Percentiles rank a stretch among this genome's conserved stretches.
Conservation (phyloP, 352 stramenopile species). For the Phytophthora crassamura region DNA sequence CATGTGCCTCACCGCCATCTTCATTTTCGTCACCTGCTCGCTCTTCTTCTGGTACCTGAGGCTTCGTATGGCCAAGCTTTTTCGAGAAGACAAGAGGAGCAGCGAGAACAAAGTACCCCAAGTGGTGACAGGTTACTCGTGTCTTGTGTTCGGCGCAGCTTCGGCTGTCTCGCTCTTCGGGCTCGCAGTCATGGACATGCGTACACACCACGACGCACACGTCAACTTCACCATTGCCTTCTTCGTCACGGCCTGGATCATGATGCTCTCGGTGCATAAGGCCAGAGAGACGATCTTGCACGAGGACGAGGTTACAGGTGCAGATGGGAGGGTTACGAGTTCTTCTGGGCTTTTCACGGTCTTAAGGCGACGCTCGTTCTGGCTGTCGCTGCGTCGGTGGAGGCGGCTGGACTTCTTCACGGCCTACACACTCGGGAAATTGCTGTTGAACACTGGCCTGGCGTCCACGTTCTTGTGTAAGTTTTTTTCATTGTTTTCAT, state of each 20-base stretch:
- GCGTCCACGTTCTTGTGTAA: slow-evolving; percentile 72
- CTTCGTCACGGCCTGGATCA: slow-evolving; percentile 76
- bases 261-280: slow-evolving; percentile 65
- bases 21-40: slow-evolving; percentile 61
- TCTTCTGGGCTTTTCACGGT: slow-evolving; percentile 13
- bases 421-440: slow-evolving; percentile 55
- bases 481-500: slow-evolving; percentile 16
- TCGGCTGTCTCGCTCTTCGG: slow-evolving; percentile 61
- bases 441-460: slow-evolving; percentile 60
- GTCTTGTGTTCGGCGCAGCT: slow-evolving; percentile 39
- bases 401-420: slow-evolving; percentile 55
- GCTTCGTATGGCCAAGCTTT: slow-evolving; percentile 39
- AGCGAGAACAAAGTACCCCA: slow-evolving; percentile 9
- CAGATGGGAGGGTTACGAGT: slow-evolving; percentile 15
- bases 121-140: slow-evolving; percentile 24
- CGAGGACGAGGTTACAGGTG: slow-evolving; percentile 31
- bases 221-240: slow-evolving; percentile 78
- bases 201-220: slow-evolving; percentile 71
- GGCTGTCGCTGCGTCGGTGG: slow-evolving; percentile 53
- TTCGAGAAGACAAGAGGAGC: neutral
- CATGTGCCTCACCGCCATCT: slow-evolving; percentile 82
- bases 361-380: slow-evolving; percentile 35
- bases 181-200: slow-evolving; percentile 83
- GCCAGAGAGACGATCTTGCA: slow-evolving; percentile 52
- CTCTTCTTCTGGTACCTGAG: slow-evolving; percentile 81